Percentiles rank a stretch among this genome's conserved stretches.
These are phyloP conservation scores for Ophiognomonia clavigignenti-juglandacearum DNA, from an alignment of 2,329 filamentous ascomycete genomes.

Conservation along the genomic window DNA sequence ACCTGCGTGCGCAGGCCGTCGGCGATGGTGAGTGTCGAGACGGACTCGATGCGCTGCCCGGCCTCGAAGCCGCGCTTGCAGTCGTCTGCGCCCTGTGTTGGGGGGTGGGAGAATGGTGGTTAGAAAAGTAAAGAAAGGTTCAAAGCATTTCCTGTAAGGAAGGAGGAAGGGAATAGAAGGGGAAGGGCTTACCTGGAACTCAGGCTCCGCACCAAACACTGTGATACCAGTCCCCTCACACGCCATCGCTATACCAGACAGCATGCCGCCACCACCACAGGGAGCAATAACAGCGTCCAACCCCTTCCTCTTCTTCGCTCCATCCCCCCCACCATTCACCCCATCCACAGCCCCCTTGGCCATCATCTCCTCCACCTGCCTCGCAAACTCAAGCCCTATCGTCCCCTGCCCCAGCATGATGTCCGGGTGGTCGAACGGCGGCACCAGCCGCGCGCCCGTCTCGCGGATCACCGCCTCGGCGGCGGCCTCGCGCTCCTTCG, in stretches of 20 bases:
- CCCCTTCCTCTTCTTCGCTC: constrained; percentile 21
- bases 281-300: constrained; percentile 75
- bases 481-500: constrained; percentile 73
- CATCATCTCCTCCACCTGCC: constrained; percentile 60
- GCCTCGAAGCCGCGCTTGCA: constrained; percentile 63
- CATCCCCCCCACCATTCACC: constrained; percentile 7
- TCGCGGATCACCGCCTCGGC: constrained; percentile 62
- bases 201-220: constrained; percentile 86
- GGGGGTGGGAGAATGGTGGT: too few species aligned
- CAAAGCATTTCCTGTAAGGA: too few species aligned
- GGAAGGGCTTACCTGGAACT: constrained; percentile 34
- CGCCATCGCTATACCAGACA: constrained; percentile 76
- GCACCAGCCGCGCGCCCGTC: constrained; percentile 75
- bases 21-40: constrained; percentile 76
- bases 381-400: constrained; percentile 73
- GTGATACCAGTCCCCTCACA: constrained; percentile 64
- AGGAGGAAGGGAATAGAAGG: too few species aligned
- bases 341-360: constrained; percentile 14
- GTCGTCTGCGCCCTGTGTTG: constrained; percentile 79
- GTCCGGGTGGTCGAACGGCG: constrained; percentile 88
- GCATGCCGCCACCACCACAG: constrained; percentile 83
- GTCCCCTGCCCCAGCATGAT: constrained; percentile 95
- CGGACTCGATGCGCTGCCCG: constrained; percentile 59
- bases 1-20: constrained; percentile 85
- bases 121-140: too few species aligned